A percentile compares a stretch with the other conserved stretches of the same genome.
These are phyloP conservation scores for Xylaria sp. DNA, from an alignment of 2,329 filamentous ascomycete genomes.

Conservation along the genomic window DNA sequence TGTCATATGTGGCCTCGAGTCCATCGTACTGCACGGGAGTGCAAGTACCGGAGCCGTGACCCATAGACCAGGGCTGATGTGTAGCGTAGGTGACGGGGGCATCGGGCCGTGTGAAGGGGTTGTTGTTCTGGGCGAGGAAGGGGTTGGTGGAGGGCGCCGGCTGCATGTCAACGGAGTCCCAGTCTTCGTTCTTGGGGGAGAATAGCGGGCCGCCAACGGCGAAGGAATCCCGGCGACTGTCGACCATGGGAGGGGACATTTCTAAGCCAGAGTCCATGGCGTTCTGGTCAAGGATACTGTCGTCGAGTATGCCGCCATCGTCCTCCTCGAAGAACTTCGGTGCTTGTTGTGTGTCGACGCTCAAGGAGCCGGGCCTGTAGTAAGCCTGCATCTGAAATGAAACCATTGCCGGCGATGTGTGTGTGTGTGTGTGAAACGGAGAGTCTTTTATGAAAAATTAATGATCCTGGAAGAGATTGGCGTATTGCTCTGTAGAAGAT, in stretches of 20 bases:
- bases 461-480: conserved; percentile 13
- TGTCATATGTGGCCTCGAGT: conserved; percentile 51
- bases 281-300: conserved; percentile 54
- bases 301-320: conserved; percentile 55
- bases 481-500: conserved; percentile 22
- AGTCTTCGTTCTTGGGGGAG: conserved; percentile 60
- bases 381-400: conserved; percentile 48
- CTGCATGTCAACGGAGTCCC: conserved; percentile 61
- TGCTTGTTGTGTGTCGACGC: conserved; percentile 49
- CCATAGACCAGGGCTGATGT: conserved; percentile 56
- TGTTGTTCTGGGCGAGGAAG: conserved; percentile 55
- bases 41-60: conserved; percentile 62
- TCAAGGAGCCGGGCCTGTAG: conserved; percentile 46
- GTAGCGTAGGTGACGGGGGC: conserved; percentile 42
- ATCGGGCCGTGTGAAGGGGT: conserved; percentile 63
- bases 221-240: conserved; percentile 60
- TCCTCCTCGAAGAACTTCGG: conserved; percentile 59
- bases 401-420: conserved; percentile 40
- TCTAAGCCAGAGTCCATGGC: conserved; percentile 57
- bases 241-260: conserved; percentile 57
- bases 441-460: conserved; percentile 1
- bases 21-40: conserved; percentile 71
- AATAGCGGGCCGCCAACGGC: conserved; percentile 53
- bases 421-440: neutral
- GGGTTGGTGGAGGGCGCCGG: conserved; percentile 59